Conservation (phyloP, 2,329 filamentous ascomycete genomes). For the Paracoccidioides lutzii region DNA sequence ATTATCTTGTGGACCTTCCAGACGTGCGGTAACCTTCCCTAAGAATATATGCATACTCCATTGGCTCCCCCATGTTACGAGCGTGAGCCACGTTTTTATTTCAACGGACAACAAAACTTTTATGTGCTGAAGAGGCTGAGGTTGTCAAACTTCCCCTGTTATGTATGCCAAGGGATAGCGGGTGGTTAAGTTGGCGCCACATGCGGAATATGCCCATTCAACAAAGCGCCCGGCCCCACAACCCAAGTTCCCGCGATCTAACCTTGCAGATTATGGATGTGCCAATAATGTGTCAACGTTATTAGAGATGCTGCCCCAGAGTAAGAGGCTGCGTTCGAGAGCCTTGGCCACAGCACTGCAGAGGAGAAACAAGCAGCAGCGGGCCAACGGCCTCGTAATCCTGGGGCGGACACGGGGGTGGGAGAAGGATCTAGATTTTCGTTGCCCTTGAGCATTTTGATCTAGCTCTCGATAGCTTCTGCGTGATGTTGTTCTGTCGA, state of each 20-base stretch:
- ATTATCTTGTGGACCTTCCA: not conserved
- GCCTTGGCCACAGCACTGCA: not conserved
- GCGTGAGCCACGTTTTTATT: not conserved
- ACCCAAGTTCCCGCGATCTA: slow-evolving; percentile 3
- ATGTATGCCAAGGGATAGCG: not conserved
- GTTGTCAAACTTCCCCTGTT: not conserved
- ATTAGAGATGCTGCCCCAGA: not conserved
- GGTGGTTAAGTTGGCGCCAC: not conserved
- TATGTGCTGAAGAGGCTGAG: not conserved
- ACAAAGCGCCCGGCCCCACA: not conserved
- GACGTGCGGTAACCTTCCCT: not conserved
- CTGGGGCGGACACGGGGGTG: not conserved
- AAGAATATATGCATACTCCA: not conserved
- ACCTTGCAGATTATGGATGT: not conserved
- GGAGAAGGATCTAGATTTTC: not conserved
- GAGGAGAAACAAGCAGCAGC: not conserved
- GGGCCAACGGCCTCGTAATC: not conserved
- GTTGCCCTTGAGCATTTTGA: not conserved
- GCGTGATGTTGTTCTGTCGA: not conserved
- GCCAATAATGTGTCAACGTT: not conserved
- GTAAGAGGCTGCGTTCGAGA: not conserved
- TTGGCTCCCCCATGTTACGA: not conserved
- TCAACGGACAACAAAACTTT: not conserved
- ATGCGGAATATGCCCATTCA: not conserved
- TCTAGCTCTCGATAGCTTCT: not conserved